These are phyloP conservation scores for Colletotrichum tropicale DNA, from an alignment of 2,329 filamentous ascomycete species.

Conservation along the genomic window DNA sequence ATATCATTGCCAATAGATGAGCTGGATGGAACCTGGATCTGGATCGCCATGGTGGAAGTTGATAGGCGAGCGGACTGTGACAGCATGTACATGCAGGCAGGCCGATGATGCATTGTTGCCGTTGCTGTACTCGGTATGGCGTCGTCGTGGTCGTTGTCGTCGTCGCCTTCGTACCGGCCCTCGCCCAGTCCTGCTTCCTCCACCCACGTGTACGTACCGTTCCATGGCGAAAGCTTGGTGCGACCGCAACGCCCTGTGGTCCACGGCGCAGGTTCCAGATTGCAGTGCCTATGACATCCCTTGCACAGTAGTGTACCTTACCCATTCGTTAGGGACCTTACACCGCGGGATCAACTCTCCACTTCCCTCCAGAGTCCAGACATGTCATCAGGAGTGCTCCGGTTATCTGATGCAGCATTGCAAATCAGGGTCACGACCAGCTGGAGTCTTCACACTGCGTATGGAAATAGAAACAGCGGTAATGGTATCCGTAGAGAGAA, in stretches of 20 bases:
- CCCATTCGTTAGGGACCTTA: background rate
- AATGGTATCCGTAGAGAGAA: background rate
- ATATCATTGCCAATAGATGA: constrained; percentile 2
- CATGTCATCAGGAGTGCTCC: background rate
- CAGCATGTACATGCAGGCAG: background rate
- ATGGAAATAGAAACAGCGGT: background rate
- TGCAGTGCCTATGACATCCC: background rate
- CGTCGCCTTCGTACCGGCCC: background rate
- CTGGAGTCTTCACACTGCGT: background rate
- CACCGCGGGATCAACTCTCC: background rate
- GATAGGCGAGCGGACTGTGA: background rate
- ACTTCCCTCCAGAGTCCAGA: background rate
- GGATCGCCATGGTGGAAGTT: background rate
- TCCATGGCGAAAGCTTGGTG: constrained; percentile 19
- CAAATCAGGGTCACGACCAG: background rate
- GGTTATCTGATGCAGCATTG: background rate
- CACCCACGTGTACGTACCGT: background rate
- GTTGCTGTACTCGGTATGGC: background rate
- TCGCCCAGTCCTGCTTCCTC: background rate
- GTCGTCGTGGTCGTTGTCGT: background rate
- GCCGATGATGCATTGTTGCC: constrained; percentile 1
- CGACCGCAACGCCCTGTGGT: constrained; percentile 2
- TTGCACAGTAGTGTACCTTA: background rate
- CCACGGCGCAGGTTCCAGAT: background rate
- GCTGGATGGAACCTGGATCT: background rate